Conservation (phyloP, 129 eudicot species). For the Flaveria trinervia region DNA sequence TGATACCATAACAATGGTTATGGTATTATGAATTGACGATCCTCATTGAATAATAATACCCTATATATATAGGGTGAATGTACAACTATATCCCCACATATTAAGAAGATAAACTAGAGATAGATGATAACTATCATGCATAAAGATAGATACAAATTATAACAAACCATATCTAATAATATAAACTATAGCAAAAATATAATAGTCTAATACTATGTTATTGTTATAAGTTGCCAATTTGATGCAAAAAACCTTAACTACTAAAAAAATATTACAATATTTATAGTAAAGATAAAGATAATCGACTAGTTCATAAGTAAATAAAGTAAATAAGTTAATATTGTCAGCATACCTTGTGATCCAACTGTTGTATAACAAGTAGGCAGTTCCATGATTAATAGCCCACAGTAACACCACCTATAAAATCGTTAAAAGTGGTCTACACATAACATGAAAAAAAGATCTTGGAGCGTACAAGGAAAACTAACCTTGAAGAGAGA, state of each 20-base stretch:
- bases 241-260: not conserved
- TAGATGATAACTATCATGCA: too few species aligned
- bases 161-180: too few species aligned
- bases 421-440: constrained; percentile 9
- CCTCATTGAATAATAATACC: too few species aligned
- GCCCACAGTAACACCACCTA: constrained; percentile 5
- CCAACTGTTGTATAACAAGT: constrained; percentile 42
- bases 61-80: too few species aligned
- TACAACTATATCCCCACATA: too few species aligned
- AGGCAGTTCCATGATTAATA: constrained; percentile 15
- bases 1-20: too few species aligned
- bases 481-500: constrained; percentile 66
- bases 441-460: not conserved
- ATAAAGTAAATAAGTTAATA: not conserved
- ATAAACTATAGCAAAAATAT: too few species aligned
- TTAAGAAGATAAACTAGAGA: too few species aligned
- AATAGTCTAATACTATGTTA: too few species aligned
- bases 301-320: not conserved
- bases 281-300: not conserved
- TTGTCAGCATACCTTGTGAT: constrained; percentile 44
- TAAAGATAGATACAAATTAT: too few species aligned
- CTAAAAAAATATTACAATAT: not conserved
- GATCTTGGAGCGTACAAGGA: not conserved
- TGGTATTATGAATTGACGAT: too few species aligned
- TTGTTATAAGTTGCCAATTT: not conserved